Evolutionary conservation across 257 asterid species (phyloP).

Genomic region (Ilex asprella): DNA sequence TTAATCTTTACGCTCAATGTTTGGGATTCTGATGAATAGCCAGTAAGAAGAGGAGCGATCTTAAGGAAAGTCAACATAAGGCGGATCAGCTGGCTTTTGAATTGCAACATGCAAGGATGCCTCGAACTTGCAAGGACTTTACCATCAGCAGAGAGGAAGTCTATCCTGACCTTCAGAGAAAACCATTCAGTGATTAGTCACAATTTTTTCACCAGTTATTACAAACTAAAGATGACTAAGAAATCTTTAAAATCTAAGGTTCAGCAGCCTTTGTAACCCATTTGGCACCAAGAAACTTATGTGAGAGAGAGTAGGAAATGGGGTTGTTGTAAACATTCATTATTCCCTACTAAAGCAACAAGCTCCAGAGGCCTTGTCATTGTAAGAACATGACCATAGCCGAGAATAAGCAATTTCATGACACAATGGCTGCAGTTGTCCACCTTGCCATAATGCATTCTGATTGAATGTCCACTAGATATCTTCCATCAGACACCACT

Average conservation of each 20-base stretch:
- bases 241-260: neutral
- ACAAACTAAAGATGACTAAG: neutral
- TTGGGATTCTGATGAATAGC: constrained; percentile 72
- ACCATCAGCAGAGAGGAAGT: constrained; percentile 60
- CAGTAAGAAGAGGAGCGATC: constrained; percentile 61
- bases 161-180: constrained; percentile 59
- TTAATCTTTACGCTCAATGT: constrained; percentile 32
- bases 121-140: constrained; percentile 45
- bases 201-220: no score
- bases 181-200: neutral
- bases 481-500: no score
- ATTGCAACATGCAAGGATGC: constrained; percentile 69
- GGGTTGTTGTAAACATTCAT: no score
- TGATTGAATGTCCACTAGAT: no score
- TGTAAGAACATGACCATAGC: no score
- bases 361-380: no score
- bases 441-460: no score
- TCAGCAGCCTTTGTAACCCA: neutral
- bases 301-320: no score
- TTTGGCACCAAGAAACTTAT: no score
- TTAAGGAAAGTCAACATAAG: constrained; percentile 55
- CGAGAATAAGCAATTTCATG: no score
- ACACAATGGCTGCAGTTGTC: no score
- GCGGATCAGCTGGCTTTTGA: constrained; percentile 65
- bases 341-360: no score